Percentiles rank a stretch among this genome's conserved stretches.
Evolutionary conservation across 208 protist species (phyloP).

Genomic region (Trypanosoma theileri): DNA sequence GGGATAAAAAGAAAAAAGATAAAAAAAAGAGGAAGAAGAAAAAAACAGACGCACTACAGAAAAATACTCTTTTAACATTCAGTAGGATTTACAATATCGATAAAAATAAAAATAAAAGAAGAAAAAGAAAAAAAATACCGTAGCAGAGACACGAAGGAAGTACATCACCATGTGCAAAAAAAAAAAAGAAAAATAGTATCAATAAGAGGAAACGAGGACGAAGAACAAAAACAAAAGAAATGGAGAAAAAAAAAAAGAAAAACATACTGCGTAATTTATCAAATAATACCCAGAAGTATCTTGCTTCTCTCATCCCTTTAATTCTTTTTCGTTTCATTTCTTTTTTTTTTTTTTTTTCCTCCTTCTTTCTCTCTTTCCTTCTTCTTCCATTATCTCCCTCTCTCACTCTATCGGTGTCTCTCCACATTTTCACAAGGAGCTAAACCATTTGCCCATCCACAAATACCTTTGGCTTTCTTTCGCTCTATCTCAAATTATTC

Average conservation of each 20-base stretch:
- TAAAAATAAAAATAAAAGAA: constrained; percentile 21
- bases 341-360: constrained; percentile 14
- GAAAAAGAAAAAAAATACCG: constrained; percentile 18
- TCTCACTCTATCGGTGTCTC: background rate
- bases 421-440: too few species aligned
- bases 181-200: constrained; percentile 4
- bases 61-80: background rate
- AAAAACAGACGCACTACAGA: background rate
- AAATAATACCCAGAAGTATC: background rate
- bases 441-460: background rate
- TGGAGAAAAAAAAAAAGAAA: constrained; percentile 9
- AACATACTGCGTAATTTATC: background rate
- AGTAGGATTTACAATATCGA: background rate
- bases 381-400: background rate
- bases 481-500: background rate
- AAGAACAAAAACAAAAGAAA: background rate
- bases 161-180: background rate
- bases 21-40: constrained; percentile 11
- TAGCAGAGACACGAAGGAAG: background rate
- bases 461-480: background rate
- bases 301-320: background rate
- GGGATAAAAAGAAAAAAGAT: background rate
- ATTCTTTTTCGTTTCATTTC: background rate
- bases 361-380: background rate
- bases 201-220: background rate